Base-by-base conservation (phyloP, 1,284 basidiomycete species). In the Apiotrichum mycotoxinovorans region DNA sequence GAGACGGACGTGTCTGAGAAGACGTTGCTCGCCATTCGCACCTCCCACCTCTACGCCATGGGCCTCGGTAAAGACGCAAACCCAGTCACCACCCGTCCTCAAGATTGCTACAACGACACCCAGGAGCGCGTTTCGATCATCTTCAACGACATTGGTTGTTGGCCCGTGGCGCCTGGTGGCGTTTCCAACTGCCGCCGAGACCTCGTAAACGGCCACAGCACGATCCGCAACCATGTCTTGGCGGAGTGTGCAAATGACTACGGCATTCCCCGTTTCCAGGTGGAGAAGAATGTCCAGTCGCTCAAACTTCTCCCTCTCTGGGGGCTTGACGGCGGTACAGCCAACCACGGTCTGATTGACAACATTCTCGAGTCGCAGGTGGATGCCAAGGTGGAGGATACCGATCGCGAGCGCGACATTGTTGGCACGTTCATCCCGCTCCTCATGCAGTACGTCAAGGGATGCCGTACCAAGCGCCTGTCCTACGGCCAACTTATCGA, bases 221-320 rank as follows among this genome's bases (percentile, higher is more conserved):
- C 57, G 11, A 58, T 58, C 22, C 52, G 57, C 30, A 54, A 54
- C 35, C 57, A 58, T 30, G 57, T 58, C 25, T 43, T 58, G 14
- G 57, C 57, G 26, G 57, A 58, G 48, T 58, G 52, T 11, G 57
- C 57, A 14, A 58, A 58, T 43, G 57, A 58, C 27, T 58, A 54
- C 26, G 57, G 57, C 10, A 54, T 49, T 22, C 57, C 57, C 20
- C 42, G 50, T 17, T 58, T 58, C 43, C 57, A 58, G 38, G 51
- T 58, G 4, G 57, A 58, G 41, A 58, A 54, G 52, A 46, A n/a
- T 14, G 47, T 58, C 3, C 57, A 58, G 42, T 41, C 42, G 4
- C 38, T 58, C 43, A 58, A 53, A 38, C 52, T 58, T 15, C 52
- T 58, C 12, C 57, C 57, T 5, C 49, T 58, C 5, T 58, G 57